A percentile compares a stretch with the other conserved stretches of the same genome.
These are phyloP conservation scores for Trichoderma oligosporum DNA, from an alignment of 2,329 filamentous ascomycete genomes.

Conservation along the genomic window DNA sequence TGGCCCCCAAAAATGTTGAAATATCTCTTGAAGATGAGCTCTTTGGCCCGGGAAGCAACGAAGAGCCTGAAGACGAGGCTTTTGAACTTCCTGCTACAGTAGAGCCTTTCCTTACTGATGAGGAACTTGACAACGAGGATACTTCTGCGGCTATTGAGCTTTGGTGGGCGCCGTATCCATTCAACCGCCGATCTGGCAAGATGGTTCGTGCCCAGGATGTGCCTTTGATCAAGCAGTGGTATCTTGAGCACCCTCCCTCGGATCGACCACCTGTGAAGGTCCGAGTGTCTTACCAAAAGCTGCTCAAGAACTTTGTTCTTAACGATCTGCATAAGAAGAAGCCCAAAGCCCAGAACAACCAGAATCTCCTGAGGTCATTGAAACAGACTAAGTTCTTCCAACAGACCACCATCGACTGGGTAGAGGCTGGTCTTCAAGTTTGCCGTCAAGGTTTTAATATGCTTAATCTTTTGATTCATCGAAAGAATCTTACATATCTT, in stretches of 20 bases:
- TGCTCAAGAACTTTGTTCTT: slow-evolving; percentile 91
- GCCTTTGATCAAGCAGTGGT: slow-evolving; percentile 96
- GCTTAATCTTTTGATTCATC: slow-evolving; percentile 94
- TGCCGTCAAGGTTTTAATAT: slow-evolving; percentile 99
- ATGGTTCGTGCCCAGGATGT: slow-evolving; percentile 98
- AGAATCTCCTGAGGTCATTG: slow-evolving; percentile 81
- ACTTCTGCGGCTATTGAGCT: slow-evolving; percentile 87
- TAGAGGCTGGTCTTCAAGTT: slow-evolving; percentile 96
- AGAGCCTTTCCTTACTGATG: slow-evolving; percentile 84
- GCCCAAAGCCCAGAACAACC: slow-evolving; percentile 92
- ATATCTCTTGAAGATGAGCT: slow-evolving; percentile 90
- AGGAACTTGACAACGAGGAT: slow-evolving; percentile 83
- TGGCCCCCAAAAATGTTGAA: slow-evolving; percentile 90
- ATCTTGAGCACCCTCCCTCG: slow-evolving; percentile 88
- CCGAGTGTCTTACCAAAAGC: slow-evolving; percentile 95
- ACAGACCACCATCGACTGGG: slow-evolving; percentile 98
- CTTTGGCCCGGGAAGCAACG: slow-evolving; percentile 75
- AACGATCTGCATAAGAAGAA: slow-evolving; percentile 96
- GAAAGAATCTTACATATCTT: slow-evolving; percentile 96
- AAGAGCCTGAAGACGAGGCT: slow-evolving; percentile 70
- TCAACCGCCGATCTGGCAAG: slow-evolving; percentile 85
- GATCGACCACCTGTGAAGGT: slow-evolving; percentile 90
- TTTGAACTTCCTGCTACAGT: slow-evolving; percentile 78
- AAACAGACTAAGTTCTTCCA: slow-evolving; percentile 99
- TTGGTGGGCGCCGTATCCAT: slow-evolving; percentile 98